Evolutionary conservation across 2,329 filamentous ascomycete genomes (phyloP).

Genomic region (Westerdykella sp.): DNA sequence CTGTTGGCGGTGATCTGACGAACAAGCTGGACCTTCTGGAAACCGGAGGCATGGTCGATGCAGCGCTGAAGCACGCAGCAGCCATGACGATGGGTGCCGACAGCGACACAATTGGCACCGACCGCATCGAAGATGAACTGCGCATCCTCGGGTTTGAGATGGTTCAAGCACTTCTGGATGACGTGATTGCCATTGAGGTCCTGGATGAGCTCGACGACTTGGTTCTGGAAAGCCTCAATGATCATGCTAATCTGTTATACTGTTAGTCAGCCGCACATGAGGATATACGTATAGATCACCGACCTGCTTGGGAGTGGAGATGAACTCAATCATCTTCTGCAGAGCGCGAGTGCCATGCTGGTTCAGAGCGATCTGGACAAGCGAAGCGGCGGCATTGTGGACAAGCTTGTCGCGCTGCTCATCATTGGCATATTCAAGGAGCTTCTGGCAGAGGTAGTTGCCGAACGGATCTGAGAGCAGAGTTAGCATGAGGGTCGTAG

Average conservation of each 20-base stretch:
- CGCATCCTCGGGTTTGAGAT: slow-evolving; percentile 74
- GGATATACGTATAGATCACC: slow-evolving; percentile 7
- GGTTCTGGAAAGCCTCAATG: slow-evolving; percentile 72
- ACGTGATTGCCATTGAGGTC: slow-evolving; percentile 98
- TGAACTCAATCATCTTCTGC: slow-evolving; percentile 99
- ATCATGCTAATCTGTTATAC: slow-evolving; percentile 62
- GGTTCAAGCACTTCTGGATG: slow-evolving; percentile 98
- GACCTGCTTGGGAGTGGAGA: slow-evolving; percentile 72
- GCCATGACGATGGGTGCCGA: slow-evolving; percentile 94
- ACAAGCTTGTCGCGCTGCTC: slow-evolving; percentile 91
- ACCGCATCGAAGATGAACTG: slow-evolving; percentile 98
- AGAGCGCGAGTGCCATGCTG: slow-evolving; percentile 94
- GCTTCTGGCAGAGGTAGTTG: slow-evolving; percentile 98
- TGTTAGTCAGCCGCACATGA: slow-evolving; percentile 7
- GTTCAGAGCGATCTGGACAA: slow-evolving; percentile 91
- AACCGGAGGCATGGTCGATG: slow-evolving; percentile 89
- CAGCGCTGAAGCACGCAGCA: slow-evolving; percentile 97
- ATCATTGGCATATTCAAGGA: slow-evolving; percentile 90
- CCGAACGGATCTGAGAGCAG: slow-evolving; percentile 72
- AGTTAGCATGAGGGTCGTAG: slow-evolving; percentile 16
- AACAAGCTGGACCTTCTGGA: slow-evolving; percentile 84
- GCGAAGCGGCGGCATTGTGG: slow-evolving; percentile 76
- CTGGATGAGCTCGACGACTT: slow-evolving; percentile 91
- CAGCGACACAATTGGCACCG: slow-evolving; percentile 75
- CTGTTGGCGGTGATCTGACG: slow-evolving; percentile 80